A percentile compares a stretch with the other conserved stretches of the same genome.
Evolutionary conservation across 2,329 filamentous ascomycete genomes (phyloP).

Genomic region (Colletotrichum tropicale): DNA sequence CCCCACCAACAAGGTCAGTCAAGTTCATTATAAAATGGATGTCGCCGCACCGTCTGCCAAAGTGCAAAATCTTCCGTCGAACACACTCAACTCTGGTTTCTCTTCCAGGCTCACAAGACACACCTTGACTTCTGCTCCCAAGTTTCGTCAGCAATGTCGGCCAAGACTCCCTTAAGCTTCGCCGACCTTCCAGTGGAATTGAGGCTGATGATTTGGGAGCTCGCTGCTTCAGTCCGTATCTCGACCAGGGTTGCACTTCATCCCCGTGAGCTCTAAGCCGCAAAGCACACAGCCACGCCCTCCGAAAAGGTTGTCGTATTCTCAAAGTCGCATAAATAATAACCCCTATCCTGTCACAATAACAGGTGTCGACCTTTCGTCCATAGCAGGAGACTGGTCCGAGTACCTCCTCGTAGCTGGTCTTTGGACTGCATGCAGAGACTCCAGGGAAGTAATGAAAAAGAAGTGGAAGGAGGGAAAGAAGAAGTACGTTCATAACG

Average conservation of each 20-base stretch:
- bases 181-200: neutral
- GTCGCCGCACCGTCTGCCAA: neutral
- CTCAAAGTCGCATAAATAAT: neutral
- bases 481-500: neutral
- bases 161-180: rapidly evolving
- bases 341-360: neutral
- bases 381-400: neutral
- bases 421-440: neutral
- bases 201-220: neutral
- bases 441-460: neutral
- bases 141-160: neutral
- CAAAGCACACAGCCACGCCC: neutral
- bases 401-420: neutral
- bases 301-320: rapidly evolving
- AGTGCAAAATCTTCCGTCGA: neutral
- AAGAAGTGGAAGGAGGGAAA: neutral
- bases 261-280: neutral
- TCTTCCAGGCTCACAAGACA: neutral
- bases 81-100: neutral
- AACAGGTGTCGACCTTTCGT: neutral
- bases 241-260: neutral
- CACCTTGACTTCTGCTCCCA: neutral
- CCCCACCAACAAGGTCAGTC: neutral
- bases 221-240: neutral
- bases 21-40: neutral